A percentile compares a stretch with the other conserved stretches of the same genome.
Evolutionary conservation across 306 rosid species (phyloP).

Genomic region (Lupinus albus): DNA sequence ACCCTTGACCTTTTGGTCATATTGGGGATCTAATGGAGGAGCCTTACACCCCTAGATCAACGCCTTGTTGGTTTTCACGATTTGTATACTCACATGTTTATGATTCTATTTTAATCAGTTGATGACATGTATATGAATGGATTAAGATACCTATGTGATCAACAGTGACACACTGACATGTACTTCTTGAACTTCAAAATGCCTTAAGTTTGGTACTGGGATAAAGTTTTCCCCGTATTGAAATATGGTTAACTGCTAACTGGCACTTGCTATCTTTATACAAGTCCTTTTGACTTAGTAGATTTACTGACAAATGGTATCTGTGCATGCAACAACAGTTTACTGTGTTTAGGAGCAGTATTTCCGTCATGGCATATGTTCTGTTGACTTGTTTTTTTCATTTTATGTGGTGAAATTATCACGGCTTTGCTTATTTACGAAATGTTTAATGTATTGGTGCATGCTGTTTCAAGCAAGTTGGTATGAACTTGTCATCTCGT

Average conservation of each 20-base stretch:
- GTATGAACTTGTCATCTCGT: conserved; percentile 18
- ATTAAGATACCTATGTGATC: conserved; percentile 18
- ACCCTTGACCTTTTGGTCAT: no score
- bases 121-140: conserved; percentile 15
- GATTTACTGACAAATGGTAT: background rate
- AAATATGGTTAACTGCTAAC: conserved; percentile 19
- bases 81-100: conserved; percentile 13
- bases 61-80: no score
- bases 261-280: background rate
- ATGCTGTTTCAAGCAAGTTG: conserved; percentile 26
- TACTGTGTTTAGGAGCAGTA: conserved; percentile 14
- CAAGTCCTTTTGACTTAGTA: no score
- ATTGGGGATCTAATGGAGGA: no score
- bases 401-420: conserved; percentile 18
- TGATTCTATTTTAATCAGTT: conserved; percentile 5
- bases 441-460: conserved; percentile 13
- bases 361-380: background rate
- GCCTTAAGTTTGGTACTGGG: background rate
- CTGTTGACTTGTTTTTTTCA: conserved; percentile 1
- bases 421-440: conserved; percentile 14
- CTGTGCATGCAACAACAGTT: background rate
- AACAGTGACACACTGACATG: background rate
- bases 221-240: conserved; percentile 9
- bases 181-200: conserved; percentile 11
- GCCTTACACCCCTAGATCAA: no score